Evolutionary conservation across 2,329 filamentous ascomycete genomes (phyloP), one percentile per base, ranked within the genome.

Genomic region (Neopestalotiopsis sp.): DNA sequence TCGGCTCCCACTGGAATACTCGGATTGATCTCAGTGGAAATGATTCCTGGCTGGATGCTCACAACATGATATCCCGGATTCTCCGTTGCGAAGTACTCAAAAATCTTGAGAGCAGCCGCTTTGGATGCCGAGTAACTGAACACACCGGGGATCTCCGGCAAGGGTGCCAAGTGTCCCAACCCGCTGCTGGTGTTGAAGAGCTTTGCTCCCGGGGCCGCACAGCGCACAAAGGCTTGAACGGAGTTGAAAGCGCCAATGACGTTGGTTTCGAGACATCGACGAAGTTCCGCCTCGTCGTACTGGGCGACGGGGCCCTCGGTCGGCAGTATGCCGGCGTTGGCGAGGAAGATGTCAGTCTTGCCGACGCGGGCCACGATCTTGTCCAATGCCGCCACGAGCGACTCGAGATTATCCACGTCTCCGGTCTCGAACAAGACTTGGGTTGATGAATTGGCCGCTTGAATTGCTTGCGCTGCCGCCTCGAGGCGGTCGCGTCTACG

Each of bases 11-110:
- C 59, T 53, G 45, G n/a, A 1, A 17, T 65, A 13, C 17, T 56
- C 67, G 40, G 72, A 59, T 69, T 72, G 65, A 79, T 76, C 14
- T 71, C 75, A 3, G 79, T 80, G 7, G 71, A 14, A 10, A 76
- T 61, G 7, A 79, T 72, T 13, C 84, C 84, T 0, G 85, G 84
- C 24, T 86, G 83, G 14, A 85, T 73, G 38, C 82, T 80, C 13
- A 81, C 74, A 0, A 84, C 79, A 9, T 77, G 74, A 9, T 84
- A 63, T 4, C 72, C 71, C 0, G 79, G 80, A 68, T 85, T 81
- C 67, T 85, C 84, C 2, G 73, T 70, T 1, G 76, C 78, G n/a
- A 86, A 24, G 17, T 40, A 62, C 5, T 40, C 59, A 6, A 62
- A 38, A 2, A 62, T 38, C 34, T 62, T 62, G 9, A 24, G 14